Evolutionary conservation across 805 yeast genomes (phyloP).

Genomic region (Schwanniomyces pseudopolymorphus): DNA sequence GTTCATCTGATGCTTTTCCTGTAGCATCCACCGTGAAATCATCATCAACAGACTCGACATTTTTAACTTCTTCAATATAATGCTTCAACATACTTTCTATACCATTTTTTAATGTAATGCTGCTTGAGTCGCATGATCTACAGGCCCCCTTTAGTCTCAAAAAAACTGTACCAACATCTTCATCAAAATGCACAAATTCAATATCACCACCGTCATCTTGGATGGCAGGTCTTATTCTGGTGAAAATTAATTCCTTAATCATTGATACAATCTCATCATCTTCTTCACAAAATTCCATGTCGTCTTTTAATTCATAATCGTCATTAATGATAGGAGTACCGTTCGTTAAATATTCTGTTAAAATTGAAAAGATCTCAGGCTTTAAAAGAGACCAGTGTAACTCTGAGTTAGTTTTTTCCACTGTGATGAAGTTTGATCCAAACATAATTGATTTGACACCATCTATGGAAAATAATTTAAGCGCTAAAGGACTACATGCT

Average conservation of each 20-base stretch:
- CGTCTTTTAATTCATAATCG: slow-evolving; percentile 25
- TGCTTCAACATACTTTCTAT: slow-evolving; percentile 70
- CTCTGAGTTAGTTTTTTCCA: slow-evolving; percentile 58
- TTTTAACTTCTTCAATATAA: slow-evolving; percentile 65
- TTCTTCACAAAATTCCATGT: slow-evolving; percentile 50
- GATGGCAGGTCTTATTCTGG: slow-evolving; percentile 82
- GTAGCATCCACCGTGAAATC: slow-evolving; percentile 10
- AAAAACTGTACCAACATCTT: slow-evolving; percentile 55
- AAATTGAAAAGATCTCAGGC: slow-evolving; percentile 62
- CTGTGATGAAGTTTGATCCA: slow-evolving; percentile 81
- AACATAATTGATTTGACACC: slow-evolving; percentile 77
- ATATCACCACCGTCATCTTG: slow-evolving; percentile 96
- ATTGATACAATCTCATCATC: slow-evolving; percentile 67
- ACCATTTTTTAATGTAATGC: slow-evolving; percentile 66
- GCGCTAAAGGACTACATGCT: slow-evolving; percentile 69
- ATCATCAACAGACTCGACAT: slow-evolving; percentile 54
- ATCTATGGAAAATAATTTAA: slow-evolving; percentile 70
- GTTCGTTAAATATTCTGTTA: slow-evolving; percentile 55
- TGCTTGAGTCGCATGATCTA: slow-evolving; percentile 66
- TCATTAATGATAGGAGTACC: slow-evolving; percentile 55
- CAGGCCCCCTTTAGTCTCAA: slow-evolving; percentile 68
- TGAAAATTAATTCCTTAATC: slow-evolving; percentile 68
- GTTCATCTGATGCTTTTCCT: neutral
- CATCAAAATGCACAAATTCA: slow-evolving; percentile 58
- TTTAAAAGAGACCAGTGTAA: slow-evolving; percentile 60